Conservation (phyloP, 768 basidiomycete genomes). For the Rhizopogon rudus region DNA sequence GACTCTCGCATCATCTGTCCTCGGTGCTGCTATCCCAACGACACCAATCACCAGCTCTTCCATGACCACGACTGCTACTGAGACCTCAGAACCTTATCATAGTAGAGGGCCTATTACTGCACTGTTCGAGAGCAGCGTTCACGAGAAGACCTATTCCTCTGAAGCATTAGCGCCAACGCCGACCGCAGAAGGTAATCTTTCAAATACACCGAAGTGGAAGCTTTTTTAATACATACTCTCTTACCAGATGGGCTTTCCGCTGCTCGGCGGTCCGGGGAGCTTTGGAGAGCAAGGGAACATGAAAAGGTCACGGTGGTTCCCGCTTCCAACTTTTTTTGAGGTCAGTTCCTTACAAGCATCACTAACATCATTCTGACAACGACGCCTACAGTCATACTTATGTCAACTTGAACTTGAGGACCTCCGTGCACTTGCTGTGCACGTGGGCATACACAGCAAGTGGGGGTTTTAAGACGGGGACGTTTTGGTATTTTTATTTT, state of each 20-base stretch:
- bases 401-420: neutral
- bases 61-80: too few species aligned
- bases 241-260: neutral
- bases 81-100: too few species aligned
- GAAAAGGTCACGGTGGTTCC: neutral
- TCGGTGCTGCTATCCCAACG: slow-evolving; percentile 10
- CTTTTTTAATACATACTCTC: neutral
- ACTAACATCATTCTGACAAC: neutral
- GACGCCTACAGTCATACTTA: neutral
- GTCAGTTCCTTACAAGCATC: neutral
- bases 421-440: neutral
- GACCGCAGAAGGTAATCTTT: too few species aligned
- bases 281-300: neutral
- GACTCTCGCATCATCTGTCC: slow-evolving; percentile 7
- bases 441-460: neutral
- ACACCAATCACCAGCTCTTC: neutral
- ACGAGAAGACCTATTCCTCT: too few species aligned
- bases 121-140: too few species aligned
- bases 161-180: too few species aligned
- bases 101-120: too few species aligned
- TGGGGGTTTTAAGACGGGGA: neutral
- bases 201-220: neutral
- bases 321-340: neutral
- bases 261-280: neutral
- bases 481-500: too few species aligned